Conservation (phyloP, 345 rosid genomes). For the Erucastrum elatum region DNA sequence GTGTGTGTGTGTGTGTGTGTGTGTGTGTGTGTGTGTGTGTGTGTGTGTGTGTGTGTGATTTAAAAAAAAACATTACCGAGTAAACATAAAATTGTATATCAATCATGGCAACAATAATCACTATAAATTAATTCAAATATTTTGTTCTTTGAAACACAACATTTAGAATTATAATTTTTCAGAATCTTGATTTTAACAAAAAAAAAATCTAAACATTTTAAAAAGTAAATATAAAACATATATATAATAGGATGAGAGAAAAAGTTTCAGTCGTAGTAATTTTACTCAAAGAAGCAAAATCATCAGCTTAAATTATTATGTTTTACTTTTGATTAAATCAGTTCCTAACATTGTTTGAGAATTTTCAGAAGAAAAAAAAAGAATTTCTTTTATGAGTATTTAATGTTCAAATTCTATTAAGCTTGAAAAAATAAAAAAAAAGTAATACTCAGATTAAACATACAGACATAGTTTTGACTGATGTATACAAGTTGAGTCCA, state of each 20-base stretch:
- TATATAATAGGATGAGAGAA: too few species aligned
- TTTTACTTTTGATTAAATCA: not conserved
- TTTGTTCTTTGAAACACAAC: not conserved
- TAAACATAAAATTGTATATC: not conserved
- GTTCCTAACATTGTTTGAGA: not conserved
- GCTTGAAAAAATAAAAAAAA: not conserved
- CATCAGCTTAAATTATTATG: not conserved
- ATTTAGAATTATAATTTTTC: not conserved
- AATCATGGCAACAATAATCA: not conserved
- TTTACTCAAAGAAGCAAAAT: not conserved
- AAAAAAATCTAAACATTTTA: not conserved
- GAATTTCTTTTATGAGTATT: not conserved
- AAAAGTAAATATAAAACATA: not conserved
- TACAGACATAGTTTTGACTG: not conserved
- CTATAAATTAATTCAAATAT: not conserved
- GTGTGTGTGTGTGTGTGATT: not conserved
- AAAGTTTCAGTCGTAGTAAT: not conserved
- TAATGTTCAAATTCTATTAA: not conserved
- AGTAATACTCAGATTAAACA: not conserved
- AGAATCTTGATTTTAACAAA: not conserved
- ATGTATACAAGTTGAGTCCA: not conserved
- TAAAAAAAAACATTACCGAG: not conserved
- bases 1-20: too few species aligned
- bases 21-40: too few species aligned
- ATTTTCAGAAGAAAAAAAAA: not conserved